A percentile compares a stretch with the other conserved stretches of the same genome.
Conservation (phyloP, 192 early-diverging fungal genomes). For the Spinellus fusiger region DNA sequence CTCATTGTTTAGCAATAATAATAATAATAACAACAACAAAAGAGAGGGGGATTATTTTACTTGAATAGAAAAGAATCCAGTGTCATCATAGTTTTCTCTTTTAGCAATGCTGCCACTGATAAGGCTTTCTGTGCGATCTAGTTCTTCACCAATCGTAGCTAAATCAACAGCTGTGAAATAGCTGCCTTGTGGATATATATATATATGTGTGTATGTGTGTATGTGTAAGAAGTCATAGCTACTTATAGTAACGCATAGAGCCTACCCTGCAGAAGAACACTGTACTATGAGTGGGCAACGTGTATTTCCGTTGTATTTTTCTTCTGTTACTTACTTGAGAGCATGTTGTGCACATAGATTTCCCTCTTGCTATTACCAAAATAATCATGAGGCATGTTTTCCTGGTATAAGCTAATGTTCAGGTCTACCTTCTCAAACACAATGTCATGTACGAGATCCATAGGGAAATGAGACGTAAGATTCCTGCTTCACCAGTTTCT, state of each 20-base stretch:
- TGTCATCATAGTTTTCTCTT: slow-evolving; percentile 54
- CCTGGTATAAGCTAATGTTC: neutral
- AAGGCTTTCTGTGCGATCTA: slow-evolving; percentile 56
- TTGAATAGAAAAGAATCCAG: slow-evolving; percentile 72
- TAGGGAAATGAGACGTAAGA: too few species aligned
- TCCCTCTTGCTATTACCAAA: slow-evolving; percentile 63
- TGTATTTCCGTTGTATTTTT: neutral
- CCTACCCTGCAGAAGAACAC: slow-evolving; percentile 9
- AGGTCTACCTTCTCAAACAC: slow-evolving; percentile 27
- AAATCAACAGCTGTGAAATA: slow-evolving; percentile 78
- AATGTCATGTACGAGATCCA: slow-evolving; percentile 24
- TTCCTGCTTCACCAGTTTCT: too few species aligned
- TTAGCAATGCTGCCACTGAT: slow-evolving; percentile 21
- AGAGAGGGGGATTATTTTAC: slow-evolving; percentile 11
- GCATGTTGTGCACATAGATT: slow-evolving; percentile 79
- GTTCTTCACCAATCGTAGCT: slow-evolving; percentile 56
- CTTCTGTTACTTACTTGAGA: slow-evolving; percentile 40
- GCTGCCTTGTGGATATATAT: slow-evolving; percentile 30
- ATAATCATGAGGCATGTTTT: neutral
- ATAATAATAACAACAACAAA: neutral
- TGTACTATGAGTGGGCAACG: neutral
- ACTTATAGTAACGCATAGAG: neutral
- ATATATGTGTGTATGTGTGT: neutral
- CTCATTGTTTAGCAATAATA: neutral
- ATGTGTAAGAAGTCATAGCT: neutral